Conservation (phyloP, 2,329 filamentous ascomycete genomes). For the Nigrospora oryzae region DNA sequence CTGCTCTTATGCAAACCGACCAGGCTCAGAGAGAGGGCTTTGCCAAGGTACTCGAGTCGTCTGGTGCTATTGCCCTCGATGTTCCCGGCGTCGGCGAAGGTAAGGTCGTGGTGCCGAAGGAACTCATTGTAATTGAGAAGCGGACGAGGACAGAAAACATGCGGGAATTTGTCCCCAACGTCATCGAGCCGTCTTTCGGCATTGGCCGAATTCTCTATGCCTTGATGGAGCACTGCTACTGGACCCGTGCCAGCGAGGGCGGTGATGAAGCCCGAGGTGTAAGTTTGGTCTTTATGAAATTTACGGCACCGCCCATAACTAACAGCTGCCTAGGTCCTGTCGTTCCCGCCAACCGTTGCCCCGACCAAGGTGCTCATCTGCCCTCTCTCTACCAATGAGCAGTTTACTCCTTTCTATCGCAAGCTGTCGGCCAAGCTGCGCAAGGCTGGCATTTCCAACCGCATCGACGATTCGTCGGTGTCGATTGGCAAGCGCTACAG, state of each 20-base stretch:
- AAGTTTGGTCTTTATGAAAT: constrained; percentile 32
- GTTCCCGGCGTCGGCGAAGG: constrained; percentile 60
- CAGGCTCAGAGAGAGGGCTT: constrained; percentile 79
- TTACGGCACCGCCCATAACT: not conserved
- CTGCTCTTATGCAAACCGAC: constrained; percentile 63
- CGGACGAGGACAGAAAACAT: constrained; percentile 74
- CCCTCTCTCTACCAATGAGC: constrained; percentile 71
- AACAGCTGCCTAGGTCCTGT: constrained; percentile 46
- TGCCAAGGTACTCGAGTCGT: constrained; percentile 61
- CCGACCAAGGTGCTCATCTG: constrained; percentile 93
- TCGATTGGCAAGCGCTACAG: constrained; percentile 93
- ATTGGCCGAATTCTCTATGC: constrained; percentile 92
- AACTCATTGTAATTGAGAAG: constrained; percentile 77
- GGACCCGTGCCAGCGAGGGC: constrained; percentile 65
- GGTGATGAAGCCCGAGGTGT: constrained; percentile 80
- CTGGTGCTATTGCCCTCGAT: constrained; percentile 69
- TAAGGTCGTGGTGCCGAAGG: constrained; percentile 71
- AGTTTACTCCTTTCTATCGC: constrained; percentile 71
- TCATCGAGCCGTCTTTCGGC: constrained; percentile 96
- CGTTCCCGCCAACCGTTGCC: constrained; percentile 68
- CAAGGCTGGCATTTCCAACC: constrained; percentile 68
- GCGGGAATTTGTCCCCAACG: constrained; percentile 88
- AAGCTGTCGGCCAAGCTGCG: constrained; percentile 70
- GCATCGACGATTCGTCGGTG: constrained; percentile 82
- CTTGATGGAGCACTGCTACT: constrained; percentile 91